These are phyloP conservation scores for Yarrowia keelungensis DNA, from an alignment of 805 yeast species.

Conservation along the genomic window DNA sequence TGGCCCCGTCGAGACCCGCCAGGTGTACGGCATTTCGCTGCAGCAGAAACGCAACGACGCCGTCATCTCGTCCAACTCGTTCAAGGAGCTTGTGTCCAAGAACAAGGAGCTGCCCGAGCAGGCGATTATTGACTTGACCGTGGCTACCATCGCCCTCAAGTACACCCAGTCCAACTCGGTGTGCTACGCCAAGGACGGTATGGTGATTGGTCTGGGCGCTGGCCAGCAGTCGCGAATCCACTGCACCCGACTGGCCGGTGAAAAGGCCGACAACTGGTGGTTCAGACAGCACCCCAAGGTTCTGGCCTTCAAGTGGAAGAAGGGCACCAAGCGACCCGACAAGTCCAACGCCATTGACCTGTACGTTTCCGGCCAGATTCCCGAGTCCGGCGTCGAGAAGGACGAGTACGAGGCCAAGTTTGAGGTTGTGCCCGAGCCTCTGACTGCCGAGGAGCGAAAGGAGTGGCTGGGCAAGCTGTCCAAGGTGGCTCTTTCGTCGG, in stretches of 20 bases:
- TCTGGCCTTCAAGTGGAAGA: slow-evolving; percentile 93
- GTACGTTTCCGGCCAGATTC: slow-evolving; percentile 89
- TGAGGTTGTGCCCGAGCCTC: slow-evolving; percentile 79
- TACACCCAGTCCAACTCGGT: slow-evolving; percentile 99
- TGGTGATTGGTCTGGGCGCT: slow-evolving; percentile 99
- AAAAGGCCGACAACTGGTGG: slow-evolving; percentile 99
- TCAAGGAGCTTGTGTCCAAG: slow-evolving; percentile 87
- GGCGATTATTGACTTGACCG: slow-evolving; percentile 91
- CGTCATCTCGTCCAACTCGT: slow-evolving; percentile 85
- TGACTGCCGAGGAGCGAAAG: slow-evolving; percentile 79
- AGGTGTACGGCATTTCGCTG: slow-evolving; percentile 92
- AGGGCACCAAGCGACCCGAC: slow-evolving; percentile 98
- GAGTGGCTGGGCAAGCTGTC: slow-evolving; percentile 84
- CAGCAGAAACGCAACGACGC: slow-evolving; percentile 99
- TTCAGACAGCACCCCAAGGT: slow-evolving; percentile 97
- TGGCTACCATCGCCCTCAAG: slow-evolving; percentile 95
- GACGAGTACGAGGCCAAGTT: slow-evolving; percentile 91
- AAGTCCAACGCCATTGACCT: slow-evolving; percentile 97
- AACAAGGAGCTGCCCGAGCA: slow-evolving; percentile 89
- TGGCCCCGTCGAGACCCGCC: slow-evolving; percentile 81
- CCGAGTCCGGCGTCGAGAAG: slow-evolving; percentile 90
- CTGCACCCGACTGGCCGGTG: slow-evolving; percentile 99
- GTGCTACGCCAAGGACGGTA: slow-evolving; percentile 97
- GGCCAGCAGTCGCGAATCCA: slow-evolving; percentile 99
- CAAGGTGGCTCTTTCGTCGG: slow-evolving; percentile 92